Evolutionary conservation across 2,329 filamentous ascomycete genomes (phyloP), one percentile per base, ranked within the genome.

Genomic region (Fonsecaea pugnacius): DNA sequence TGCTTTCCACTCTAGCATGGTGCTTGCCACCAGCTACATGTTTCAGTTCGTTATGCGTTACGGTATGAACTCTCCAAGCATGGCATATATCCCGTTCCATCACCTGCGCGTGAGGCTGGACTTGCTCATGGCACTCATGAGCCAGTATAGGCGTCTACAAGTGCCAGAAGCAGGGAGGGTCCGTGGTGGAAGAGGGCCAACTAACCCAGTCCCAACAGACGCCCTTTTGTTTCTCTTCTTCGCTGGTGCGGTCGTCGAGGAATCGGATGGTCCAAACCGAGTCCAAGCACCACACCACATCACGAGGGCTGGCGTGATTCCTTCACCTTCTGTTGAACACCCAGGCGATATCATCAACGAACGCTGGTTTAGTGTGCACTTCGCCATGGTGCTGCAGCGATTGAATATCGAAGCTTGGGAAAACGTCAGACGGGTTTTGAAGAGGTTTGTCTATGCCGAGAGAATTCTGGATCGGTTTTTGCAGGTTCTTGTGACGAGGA

Each of bases 301-400:
- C 36, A 50, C 33, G 21, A 36, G 55, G 33, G 33, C 48, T n/a
- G 48, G 36, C 21, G 27, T 60, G 40, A 59, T 64, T 10, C 33
- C 48, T 32, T 62, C 58, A 4, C 52, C 63, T 14, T 16, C 53
- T 4, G 33, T 24, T 3, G 53, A 56, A 43, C 50, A 56, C 18
- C 58, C 58, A 3, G 52, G 52, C 2, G 59, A 58, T 57, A 43
- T 65, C 24, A 50, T 65, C 30, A 52, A 65, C n/a, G 52, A 40
- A 10, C 59, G 58, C 33, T 65, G 63, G 63, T 65, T 65, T 52
- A 58, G 58, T 48, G 58, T 62, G n/a, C 63, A 65, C 38, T 62
- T 65, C 52, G 50, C 58, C 4, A 65, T 65, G 63, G 46, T 65
- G n/a, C 46, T 60, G 24, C 52, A 58, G 32, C 38, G 43, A 48